Conservation (phyloP, 495 filamentous ascomycete genomes). For the Amniculicola lignicola region DNA sequence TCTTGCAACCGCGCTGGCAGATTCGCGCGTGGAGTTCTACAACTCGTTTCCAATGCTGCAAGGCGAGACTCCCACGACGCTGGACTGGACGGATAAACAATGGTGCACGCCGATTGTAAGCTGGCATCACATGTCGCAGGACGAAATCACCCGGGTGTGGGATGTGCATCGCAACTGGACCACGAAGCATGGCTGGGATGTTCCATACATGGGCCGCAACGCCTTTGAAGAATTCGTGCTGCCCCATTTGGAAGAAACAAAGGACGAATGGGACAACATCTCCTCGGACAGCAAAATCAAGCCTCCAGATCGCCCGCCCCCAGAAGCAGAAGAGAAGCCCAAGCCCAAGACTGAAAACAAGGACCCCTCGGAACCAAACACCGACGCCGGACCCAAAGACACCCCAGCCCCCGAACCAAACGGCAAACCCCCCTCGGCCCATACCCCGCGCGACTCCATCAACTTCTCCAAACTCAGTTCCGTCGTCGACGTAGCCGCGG, state of each 20-base stretch:
- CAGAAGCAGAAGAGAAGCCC: background rate
- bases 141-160: constrained; percentile 35
- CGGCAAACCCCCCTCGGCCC: background rate
- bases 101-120: constrained; percentile 61
- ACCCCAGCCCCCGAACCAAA: background rate
- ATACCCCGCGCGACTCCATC: too few species aligned
- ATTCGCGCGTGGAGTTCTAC: constrained; percentile 51
- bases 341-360: background rate
- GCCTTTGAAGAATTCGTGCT: constrained; percentile 37
- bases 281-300: constrained; percentile 31
- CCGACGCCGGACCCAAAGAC: background rate
- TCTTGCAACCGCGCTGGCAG: constrained; percentile 56
- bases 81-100: constrained; percentile 51
- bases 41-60: constrained; percentile 56
- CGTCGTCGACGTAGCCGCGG: background rate
- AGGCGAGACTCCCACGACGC: constrained; percentile 51
- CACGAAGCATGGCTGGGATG: constrained; percentile 32
- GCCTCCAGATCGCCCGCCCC: background rate
- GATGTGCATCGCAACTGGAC: constrained; percentile 31
- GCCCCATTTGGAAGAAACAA: constrained; percentile 30
- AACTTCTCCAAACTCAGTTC: constrained; percentile 5
- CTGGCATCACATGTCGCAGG: constrained; percentile 58
- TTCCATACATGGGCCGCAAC: constrained; percentile 35
- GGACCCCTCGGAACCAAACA: background rate
- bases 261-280: constrained; percentile 39